Evolutionary conservation across 768 basidiomycete species (phyloP), one percentile per base, ranked within the genome.

Genomic region (Guyanaporus albipodus): DNA sequence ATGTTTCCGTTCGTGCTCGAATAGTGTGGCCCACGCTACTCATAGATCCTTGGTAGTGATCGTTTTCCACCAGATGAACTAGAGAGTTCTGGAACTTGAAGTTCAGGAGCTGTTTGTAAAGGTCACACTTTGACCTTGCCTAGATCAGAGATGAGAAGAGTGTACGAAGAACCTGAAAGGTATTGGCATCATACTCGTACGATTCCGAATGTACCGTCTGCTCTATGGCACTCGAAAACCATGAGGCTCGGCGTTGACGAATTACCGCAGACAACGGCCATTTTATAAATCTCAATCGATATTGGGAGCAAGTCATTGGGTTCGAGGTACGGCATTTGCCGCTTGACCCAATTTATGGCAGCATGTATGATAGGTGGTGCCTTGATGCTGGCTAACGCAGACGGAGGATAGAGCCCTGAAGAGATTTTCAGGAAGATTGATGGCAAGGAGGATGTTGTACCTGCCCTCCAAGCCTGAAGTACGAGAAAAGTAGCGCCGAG

Each of bases 231-330:
- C 59, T 92, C 89, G 0, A 81, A 79, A 21, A 96, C 82, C 32
- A 95, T 74, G 6, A 96, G 69, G 57, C 73, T 85, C 0, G 87
- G 85, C 0, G 91, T 96, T 0, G 94, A 89, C 18, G 78, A 69
- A 67, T 94, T 97, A 10, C 95, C 95, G 17, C 85, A 76, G 17
- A 87, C 79, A 38, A 98, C 80, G 15, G 87, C 87, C 21, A 90
- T 90, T 42, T 84, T 90, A 27, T 73, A 70, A n/a, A 86, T 73
- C 50, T 82, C 78, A 43, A 97, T 74, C 21, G 91, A 88, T 48
- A 96, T 63, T 2, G 95, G 95, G 7, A 97, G 70, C n/a, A 93
- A 67, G 59, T 93, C 89, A 55, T 85, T 86, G 15, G 86, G 79
- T 57, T 91, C 84, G 27, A 91, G 70, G 48, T 73, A 79, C 2